These are phyloP conservation scores for Dalbergia oliveri DNA, from an alignment of 306 rosid species.

Conservation along the genomic window DNA sequence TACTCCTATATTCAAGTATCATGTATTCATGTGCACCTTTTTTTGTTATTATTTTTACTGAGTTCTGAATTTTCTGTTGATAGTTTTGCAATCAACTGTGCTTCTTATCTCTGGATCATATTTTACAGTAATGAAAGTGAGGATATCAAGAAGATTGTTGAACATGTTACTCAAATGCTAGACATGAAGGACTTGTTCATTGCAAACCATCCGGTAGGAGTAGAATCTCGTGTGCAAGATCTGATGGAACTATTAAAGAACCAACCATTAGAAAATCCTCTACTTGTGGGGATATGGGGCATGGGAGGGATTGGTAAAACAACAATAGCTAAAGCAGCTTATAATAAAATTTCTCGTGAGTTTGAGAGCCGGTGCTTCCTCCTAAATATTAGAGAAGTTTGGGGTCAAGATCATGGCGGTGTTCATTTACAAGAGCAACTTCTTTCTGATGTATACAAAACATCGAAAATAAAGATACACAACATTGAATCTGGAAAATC, in stretches of 20 bases:
- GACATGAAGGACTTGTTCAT: background rate
- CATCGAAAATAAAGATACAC: background rate
- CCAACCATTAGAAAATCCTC: too few species aligned
- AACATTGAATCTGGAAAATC: background rate
- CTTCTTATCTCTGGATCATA: background rate
- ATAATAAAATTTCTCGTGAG: background rate
- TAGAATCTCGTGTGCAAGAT: too few species aligned
- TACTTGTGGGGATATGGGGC: too few species aligned
- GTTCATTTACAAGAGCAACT: constrained; percentile 22
- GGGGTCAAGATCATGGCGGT: background rate
- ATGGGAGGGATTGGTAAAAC: too few species aligned
- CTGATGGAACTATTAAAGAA: too few species aligned
- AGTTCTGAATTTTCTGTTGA: too few species aligned
- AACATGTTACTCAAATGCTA: background rate
- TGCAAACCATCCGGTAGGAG: background rate
- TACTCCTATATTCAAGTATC: too few species aligned
- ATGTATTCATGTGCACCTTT: too few species aligned
- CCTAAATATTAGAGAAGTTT: background rate
- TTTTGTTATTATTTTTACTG: too few species aligned
- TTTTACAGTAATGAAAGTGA: background rate
- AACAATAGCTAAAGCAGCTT: too few species aligned
- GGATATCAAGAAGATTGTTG: constrained; percentile 20
- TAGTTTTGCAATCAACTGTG: background rate
- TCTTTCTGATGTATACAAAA: background rate
- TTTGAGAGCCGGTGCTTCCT: constrained; percentile 26